phyloP scores from a whole-genome alignment of 139 green algal genomes.

The Asterochloris sp. region DNA sequence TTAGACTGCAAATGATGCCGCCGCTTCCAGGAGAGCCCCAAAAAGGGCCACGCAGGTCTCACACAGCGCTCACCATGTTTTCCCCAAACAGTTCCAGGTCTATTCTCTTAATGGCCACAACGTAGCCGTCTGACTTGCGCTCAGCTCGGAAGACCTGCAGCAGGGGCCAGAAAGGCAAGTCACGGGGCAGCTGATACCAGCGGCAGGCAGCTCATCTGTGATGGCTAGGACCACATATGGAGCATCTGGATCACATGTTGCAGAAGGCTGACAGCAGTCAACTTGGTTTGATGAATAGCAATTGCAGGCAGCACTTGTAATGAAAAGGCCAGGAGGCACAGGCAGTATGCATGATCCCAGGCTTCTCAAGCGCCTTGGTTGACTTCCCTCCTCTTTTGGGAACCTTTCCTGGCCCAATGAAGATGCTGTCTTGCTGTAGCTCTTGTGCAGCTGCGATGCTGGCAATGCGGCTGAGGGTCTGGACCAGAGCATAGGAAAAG shows the following conservation, averaged over 20 bases:
- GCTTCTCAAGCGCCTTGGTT: not conserved
- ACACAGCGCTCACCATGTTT: not conserved
- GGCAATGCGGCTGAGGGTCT: not conserved
- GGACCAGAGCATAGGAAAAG: not conserved
- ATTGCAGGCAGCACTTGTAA: no score
- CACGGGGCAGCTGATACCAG: no score
- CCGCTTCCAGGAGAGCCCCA: not conserved
- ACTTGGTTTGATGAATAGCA: no score
- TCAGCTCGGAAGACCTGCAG: constrained; percentile 2
- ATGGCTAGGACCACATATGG: not conserved
- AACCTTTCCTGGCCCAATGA: not conserved
- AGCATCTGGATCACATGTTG: not conserved
- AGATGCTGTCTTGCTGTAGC: not conserved
- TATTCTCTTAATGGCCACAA: constrained; percentile 12
- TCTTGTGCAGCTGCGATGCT: not conserved
- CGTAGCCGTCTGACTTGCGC: not conserved
- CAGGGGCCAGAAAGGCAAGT: not conserved
- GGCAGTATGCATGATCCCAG: not conserved
- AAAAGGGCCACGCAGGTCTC: not conserved
- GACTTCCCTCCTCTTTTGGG: not conserved
- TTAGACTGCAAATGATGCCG: not conserved
- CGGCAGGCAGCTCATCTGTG: no score
- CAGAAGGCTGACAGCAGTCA: not conserved
- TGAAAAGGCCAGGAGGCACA: no score
- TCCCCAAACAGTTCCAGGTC: constrained; percentile 8